Percentiles rank a stretch among this genome's conserved stretches.
Evolutionary conservation across 768 basidiomycete genomes (phyloP).

Genomic region (Hypsizygus marmoreus): DNA sequence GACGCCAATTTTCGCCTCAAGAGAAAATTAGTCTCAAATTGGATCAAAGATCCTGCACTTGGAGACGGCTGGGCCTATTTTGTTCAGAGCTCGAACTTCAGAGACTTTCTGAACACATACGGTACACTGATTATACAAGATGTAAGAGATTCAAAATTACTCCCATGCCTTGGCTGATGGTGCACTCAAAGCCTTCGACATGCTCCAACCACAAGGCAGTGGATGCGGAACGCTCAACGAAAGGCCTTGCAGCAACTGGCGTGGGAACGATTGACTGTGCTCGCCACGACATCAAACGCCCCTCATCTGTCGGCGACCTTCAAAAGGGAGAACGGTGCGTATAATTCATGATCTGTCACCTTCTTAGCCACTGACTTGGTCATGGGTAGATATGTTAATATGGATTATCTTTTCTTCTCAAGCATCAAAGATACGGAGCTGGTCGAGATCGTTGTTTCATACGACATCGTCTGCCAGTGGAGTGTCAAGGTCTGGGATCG

Average conservation of each 20-base stretch:
- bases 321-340: conserved; percentile 9
- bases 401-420: conserved; percentile 28
- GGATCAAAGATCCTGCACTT: conserved; percentile 14
- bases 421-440: conserved; percentile 17
- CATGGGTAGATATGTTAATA: conserved; percentile 16
- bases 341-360: no score
- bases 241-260: conserved; percentile 20
- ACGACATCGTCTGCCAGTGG: conserved; percentile 34
- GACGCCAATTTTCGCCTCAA: conserved; percentile 25
- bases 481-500: conserved; percentile 20
- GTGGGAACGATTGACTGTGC: conserved; percentile 20
- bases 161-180: not conserved
- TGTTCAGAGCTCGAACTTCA: conserved; percentile 6
- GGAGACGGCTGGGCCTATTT: conserved; percentile 8
- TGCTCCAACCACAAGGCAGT: conserved; percentile 10
- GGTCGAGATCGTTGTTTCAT: conserved; percentile 17
- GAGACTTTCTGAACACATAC: conserved; percentile 4
- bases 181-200: not conserved
- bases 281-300: conserved; percentile 18
- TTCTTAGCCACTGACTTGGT: not conserved
- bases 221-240: conserved; percentile 3
- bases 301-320: conserved; percentile 9
- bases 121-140: not conserved
- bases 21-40: conserved; percentile 16
- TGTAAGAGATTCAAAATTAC: conserved; percentile 11